Evolutionary conservation across 2,329 filamentous ascomycete genomes (phyloP).

Genomic region (Diaporthe citrichinensis): DNA sequence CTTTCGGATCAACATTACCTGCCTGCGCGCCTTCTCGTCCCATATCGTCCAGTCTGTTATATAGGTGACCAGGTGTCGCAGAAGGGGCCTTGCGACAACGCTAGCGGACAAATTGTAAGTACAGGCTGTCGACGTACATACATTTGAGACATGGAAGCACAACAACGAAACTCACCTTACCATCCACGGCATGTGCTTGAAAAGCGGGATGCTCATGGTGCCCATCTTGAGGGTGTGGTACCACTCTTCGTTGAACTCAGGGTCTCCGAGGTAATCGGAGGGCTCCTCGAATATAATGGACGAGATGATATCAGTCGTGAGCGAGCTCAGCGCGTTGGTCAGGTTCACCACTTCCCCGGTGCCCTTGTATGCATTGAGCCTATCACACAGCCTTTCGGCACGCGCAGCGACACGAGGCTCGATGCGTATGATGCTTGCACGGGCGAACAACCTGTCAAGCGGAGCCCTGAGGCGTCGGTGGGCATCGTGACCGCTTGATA

Average conservation of each 20-base stretch:
- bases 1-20: neutral
- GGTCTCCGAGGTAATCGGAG: neutral
- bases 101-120: neutral
- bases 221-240: conserved; percentile 1
- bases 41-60: conserved; percentile 1
- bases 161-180: neutral
- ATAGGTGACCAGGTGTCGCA: neutral
- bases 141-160: neutral
- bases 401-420: neutral
- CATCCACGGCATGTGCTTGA: conserved; percentile 3
- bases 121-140: no score
- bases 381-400: neutral
- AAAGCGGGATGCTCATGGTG: neutral
- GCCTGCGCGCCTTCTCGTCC: neutral
- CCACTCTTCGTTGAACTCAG: neutral
- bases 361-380: neutral
- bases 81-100: neutral
- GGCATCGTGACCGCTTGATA: neutral
- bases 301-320: neutral
- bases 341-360: neutral
- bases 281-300: conserved; percentile 2
- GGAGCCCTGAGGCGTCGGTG: neutral
- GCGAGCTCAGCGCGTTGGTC: neutral
- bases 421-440: neutral
- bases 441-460: neutral